Evolutionary conservation across 805 yeast species (phyloP).

Genomic region (Candida silvicultrix): DNA sequence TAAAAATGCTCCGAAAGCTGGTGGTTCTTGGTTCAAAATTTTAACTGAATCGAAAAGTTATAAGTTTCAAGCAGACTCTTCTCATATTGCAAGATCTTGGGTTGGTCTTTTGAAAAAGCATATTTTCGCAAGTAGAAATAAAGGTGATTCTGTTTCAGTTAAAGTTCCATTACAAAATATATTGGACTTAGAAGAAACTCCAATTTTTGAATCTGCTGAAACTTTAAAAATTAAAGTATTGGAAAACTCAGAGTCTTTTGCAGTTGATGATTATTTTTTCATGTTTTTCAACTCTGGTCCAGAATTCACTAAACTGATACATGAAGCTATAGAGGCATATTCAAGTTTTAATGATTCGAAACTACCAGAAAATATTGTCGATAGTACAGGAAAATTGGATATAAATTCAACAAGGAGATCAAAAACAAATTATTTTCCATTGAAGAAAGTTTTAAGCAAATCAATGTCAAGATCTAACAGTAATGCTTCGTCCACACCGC

Average conservation of each 20-base stretch:
- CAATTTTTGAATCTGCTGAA: slow-evolving; percentile 49
- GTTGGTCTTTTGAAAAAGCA: slow-evolving; percentile 65
- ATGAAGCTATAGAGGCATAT: slow-evolving; percentile 30
- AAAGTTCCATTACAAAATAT: slow-evolving; percentile 71
- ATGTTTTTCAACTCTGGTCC: slow-evolving; percentile 55
- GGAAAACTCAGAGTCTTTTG: slow-evolving; percentile 45
- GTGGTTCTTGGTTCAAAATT: slow-evolving; percentile 44
- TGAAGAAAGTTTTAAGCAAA: slow-evolving; percentile 2
- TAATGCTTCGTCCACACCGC: background rate
- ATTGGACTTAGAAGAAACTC: slow-evolving; percentile 49
- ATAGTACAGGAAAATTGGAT: slow-evolving; percentile 8
- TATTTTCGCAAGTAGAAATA: slow-evolving; percentile 67
- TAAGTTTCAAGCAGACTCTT: slow-evolving; percentile 67
- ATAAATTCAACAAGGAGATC: slow-evolving; percentile 1
- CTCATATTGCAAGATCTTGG: slow-evolving; percentile 76
- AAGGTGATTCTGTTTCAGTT: slow-evolving; percentile 65
- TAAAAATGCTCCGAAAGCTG: background rate
- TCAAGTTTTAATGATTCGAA: slow-evolving; percentile 4
- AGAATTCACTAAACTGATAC: slow-evolving; percentile 34
- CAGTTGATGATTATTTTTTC: slow-evolving; percentile 64
- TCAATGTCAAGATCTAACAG: background rate
- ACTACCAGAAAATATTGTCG: slow-evolving; percentile 4
- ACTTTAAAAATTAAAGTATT: slow-evolving; percentile 56
- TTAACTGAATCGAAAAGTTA: slow-evolving; percentile 52
- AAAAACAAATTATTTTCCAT: background rate